These are phyloP conservation scores for Oldenlandia corymbosa DNA, from an alignment of 257 asterid species.

Conservation along the genomic window DNA sequence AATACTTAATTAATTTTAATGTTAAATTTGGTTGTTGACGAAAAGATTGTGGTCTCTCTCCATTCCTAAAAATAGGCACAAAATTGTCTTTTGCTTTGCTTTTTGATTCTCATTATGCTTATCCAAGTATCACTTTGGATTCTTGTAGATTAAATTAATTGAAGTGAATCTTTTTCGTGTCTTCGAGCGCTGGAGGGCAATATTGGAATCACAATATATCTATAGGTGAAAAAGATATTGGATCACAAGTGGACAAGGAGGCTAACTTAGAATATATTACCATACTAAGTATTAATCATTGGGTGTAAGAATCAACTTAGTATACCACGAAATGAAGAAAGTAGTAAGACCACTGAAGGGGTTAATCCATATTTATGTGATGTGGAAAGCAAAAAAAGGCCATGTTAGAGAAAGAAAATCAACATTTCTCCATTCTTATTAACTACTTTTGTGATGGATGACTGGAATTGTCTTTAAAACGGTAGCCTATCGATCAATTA, in stretches of 20 bases:
- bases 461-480: too few relatives aligned
- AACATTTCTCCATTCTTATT: too few relatives aligned
- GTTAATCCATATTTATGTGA: too few relatives aligned
- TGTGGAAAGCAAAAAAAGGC: too few relatives aligned
- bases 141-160: slow-evolving; percentile 1
- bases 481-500: too few relatives aligned
- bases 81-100: neutral
- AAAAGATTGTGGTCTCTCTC: slow-evolving; percentile 9
- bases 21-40: neutral
- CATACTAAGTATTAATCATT: too few relatives aligned
- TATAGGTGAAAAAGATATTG: neutral
- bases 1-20: neutral
- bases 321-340: too few relatives aligned
- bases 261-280: too few relatives aligned
- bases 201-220: neutral
- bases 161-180: neutral
- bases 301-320: too few relatives aligned
- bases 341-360: too few relatives aligned
- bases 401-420: too few relatives aligned
- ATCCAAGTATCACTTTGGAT: slow-evolving; percentile 15
- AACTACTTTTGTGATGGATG: too few relatives aligned
- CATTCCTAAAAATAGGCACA: slow-evolving; percentile 7
- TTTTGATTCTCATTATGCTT: slow-evolving; percentile 7
- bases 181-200: neutral
- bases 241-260: slow-evolving; percentile 17